Evolutionary conservation across 768 basidiomycete genomes (phyloP).

Genomic region (Artomyces pyxidatus): DNA sequence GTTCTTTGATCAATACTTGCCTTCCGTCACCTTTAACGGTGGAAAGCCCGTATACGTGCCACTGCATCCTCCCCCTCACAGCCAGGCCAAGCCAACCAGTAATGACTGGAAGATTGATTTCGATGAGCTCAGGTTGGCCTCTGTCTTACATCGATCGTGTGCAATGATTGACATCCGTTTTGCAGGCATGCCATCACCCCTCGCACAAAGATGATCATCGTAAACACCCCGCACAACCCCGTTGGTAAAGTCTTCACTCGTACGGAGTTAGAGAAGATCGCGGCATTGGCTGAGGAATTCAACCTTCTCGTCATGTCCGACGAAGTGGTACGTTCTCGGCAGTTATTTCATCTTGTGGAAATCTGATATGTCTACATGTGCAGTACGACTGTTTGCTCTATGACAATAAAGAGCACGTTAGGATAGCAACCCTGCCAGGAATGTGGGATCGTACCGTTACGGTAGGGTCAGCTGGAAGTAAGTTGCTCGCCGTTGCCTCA

Average conservation of each 20-base stretch:
- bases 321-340: conserved; percentile 72
- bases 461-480: conserved; percentile 92
- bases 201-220: conserved; percentile 87
- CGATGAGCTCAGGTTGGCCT: conserved; percentile 68
- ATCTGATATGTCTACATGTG: conserved; percentile 1
- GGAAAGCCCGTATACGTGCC: conserved; percentile 93
- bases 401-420: conserved; percentile 80
- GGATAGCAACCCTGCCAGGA: conserved; percentile 89
- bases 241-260: conserved; percentile 94
- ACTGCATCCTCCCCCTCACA: conserved; percentile 70
- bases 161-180: conserved; percentile 3
- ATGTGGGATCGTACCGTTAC: conserved; percentile 99
- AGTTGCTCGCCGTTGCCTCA: conserved; percentile 14
- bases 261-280: conserved; percentile 77
- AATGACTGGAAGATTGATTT: conserved; percentile 87
- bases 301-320: conserved; percentile 91
- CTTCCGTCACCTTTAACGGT: conserved; percentile 89
- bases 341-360: background rate
- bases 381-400: conserved; percentile 94
- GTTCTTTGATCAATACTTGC: conserved; percentile 94
- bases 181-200: conserved; percentile 73
- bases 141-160: background rate
- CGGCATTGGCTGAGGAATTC: conserved; percentile 81
- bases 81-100: conserved; percentile 42
- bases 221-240: conserved; percentile 97